These are phyloP conservation scores for Trichomonascaceae sp. DNA, from an alignment of 1,139 yeast genomes.

Conservation along the genomic window DNA sequence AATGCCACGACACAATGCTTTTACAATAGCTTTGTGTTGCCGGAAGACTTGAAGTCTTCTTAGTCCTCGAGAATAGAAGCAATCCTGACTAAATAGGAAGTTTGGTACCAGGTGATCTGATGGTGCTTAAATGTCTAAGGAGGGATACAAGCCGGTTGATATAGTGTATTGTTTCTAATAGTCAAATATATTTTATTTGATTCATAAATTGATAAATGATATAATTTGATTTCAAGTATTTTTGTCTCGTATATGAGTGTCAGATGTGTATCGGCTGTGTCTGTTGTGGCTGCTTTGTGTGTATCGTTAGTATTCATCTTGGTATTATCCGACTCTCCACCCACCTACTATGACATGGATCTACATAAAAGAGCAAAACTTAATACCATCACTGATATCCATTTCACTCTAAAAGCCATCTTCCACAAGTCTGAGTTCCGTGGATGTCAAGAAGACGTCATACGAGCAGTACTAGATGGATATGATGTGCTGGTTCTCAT, in stretches of 20 bases:
- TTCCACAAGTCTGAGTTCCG: conserved; percentile 70
- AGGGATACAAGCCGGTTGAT: conserved; percentile 36
- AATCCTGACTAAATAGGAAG: conserved; percentile 37
- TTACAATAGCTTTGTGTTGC: conserved; percentile 33
- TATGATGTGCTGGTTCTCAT: conserved; percentile 87
- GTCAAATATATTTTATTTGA: neutral
- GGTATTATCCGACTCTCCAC: too few relatives aligned
- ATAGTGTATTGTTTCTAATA: too few relatives aligned
- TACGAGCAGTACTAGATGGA: conserved; percentile 72
- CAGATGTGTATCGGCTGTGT: too few relatives aligned
- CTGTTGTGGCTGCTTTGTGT: too few relatives aligned
- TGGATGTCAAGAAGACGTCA: conserved; percentile 79
- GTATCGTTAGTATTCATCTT: too few relatives aligned
- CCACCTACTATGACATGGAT: neutral
- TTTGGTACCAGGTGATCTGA: conserved; percentile 29
- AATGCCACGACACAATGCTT: conserved; percentile 35
- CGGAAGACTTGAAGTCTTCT: conserved; percentile 28
- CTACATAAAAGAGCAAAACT: neutral
- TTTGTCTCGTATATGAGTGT: too few relatives aligned
- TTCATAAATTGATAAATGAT: neutral
- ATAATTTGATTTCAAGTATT: neutral
- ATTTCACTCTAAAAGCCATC: conserved; percentile 39
- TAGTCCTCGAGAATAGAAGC: conserved; percentile 32
- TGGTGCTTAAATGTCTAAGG: conserved; percentile 36
- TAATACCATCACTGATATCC: neutral